These are phyloP conservation scores for Apiotrichum sp. DNA, from an alignment of 1,284 basidiomycete genomes.

Conservation along the genomic window DNA sequence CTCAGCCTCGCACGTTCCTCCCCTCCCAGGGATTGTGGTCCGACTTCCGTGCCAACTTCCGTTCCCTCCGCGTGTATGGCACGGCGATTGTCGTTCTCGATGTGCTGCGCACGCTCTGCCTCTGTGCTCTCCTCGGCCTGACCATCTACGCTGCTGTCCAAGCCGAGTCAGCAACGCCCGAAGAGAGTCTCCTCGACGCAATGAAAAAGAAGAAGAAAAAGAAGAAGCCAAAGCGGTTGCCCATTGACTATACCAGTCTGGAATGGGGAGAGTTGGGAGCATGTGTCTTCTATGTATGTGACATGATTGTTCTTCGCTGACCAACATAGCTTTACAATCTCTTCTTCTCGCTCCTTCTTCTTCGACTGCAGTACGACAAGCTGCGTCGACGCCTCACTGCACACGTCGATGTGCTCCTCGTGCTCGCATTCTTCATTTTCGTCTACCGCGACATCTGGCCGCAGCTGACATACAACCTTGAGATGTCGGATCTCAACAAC, in stretches of 20 bases:
- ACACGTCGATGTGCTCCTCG: conserved; percentile 45
- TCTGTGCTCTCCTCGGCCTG: conserved; percentile 38
- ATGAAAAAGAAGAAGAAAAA: conserved; percentile 33
- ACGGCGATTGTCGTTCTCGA: conserved; percentile 39
- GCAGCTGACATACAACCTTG: conserved; percentile 52
- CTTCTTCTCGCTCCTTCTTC: conserved; percentile 36
- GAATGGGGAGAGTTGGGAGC: conserved; percentile 46
- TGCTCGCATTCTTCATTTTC: conserved; percentile 51
- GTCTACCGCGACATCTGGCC: conserved; percentile 62
- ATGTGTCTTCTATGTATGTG: conserved; percentile 42
- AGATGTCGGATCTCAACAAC: conserved; percentile 48
- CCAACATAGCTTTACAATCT: conserved; percentile 33
- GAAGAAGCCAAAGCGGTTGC: conserved; percentile 34
- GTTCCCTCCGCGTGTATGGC: conserved; percentile 35
- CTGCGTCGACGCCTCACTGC: conserved; percentile 35
- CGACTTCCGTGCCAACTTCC: conserved; percentile 38
- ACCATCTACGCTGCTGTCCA: conserved; percentile 43
- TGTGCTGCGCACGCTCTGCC: conserved; percentile 31
- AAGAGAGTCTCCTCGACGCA: conserved; percentile 11
- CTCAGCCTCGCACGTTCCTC: conserved; percentile 18
- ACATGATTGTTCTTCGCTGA: neutral
- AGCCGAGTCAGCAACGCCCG: conserved; percentile 30
- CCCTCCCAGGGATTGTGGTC: conserved; percentile 40
- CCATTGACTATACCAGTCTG: conserved; percentile 38
- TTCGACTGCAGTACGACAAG: conserved; percentile 33